phyloP scores from a whole-genome alignment of 2,329 filamentous ascomycete genomes.

The Colletotrichum salicis region DNA sequence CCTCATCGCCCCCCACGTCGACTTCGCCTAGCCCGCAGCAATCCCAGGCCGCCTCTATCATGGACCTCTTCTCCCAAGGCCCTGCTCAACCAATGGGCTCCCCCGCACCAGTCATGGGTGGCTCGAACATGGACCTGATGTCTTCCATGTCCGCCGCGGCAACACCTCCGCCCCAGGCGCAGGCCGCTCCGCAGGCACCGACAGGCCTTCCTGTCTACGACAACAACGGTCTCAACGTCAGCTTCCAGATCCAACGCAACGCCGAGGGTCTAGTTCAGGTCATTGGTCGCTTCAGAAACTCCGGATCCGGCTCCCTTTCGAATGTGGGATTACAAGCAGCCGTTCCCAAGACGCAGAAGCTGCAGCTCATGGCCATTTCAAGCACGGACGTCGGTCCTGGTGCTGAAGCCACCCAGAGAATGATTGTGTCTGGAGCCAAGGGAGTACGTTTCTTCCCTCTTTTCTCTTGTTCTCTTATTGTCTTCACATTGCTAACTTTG shows the following conservation, averaged over 20 bases:
- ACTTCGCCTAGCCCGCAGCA: conserved; percentile 64
- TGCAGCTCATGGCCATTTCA: conserved; percentile 92
- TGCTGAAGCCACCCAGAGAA: conserved; percentile 86
- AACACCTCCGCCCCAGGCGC: conserved; percentile 43
- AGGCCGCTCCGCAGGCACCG: conserved; percentile 53
- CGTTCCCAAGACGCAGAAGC: conserved; percentile 94
- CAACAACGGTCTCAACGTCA: conserved; percentile 84
- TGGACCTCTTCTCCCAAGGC: conserved; percentile 80
- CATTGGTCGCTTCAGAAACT: conserved; percentile 85
- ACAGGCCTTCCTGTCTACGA: conserved; percentile 79
- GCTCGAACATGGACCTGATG: conserved; percentile 61
- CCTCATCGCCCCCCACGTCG: conserved; percentile 57
- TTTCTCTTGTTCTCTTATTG: conserved; percentile 37
- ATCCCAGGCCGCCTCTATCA: conserved; percentile 77
- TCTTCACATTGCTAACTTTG: conserved; percentile 24
- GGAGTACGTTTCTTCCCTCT: conserved; percentile 74
- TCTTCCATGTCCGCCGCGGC: conserved; percentile 56
- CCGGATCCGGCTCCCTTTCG: conserved; percentile 72
- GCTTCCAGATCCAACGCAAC: conserved; percentile 85
- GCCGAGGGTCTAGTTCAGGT: conserved; percentile 83
- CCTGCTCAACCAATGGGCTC: conserved; percentile 40
- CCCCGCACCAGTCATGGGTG: conserved; percentile 45
- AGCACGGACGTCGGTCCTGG: conserved; percentile 79
- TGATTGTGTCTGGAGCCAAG: conserved; percentile 86
- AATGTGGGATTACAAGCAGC: conserved; percentile 90